Evolutionary conservation across 371 early-diverging fungal genomes (phyloP).

Genomic region (Syncephalis fuscata): DNA sequence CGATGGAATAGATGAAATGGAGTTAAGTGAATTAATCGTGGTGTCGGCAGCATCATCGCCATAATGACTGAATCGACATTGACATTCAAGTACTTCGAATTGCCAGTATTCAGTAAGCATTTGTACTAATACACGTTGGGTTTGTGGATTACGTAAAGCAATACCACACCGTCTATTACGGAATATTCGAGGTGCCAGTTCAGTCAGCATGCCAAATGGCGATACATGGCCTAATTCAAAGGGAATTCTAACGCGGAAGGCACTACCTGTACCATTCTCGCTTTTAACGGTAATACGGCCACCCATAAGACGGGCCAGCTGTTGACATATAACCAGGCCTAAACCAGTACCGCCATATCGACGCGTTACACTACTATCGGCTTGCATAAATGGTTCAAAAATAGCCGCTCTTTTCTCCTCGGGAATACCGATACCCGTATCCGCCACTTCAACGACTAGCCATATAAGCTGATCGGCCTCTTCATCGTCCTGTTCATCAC

Average conservation of each 20-base stretch:
- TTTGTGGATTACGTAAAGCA: no score
- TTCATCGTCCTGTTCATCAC: no score
- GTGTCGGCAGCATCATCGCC: no score
- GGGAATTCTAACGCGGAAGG: slow-evolving; percentile 17
- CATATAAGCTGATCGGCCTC: slow-evolving; percentile 8
- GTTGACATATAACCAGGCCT: slow-evolving; percentile 32
- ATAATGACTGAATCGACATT: no score
- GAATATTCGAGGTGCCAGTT: no score
- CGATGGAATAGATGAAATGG: no score
- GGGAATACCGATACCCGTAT: slow-evolving; percentile 43
- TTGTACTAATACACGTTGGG: no score
- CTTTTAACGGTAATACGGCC: slow-evolving; percentile 22
- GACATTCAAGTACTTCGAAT: no score
- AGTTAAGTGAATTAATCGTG: no score
- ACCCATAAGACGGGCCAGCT: slow-evolving; percentile 33
- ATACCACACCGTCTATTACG: no score
- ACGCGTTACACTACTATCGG: slow-evolving; percentile 33
- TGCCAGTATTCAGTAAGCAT: no score
- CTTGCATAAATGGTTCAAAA: slow-evolving; percentile 44
- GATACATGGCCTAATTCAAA: slow-evolving; percentile 1
- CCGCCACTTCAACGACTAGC: slow-evolving; percentile 21
- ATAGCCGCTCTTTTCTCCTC: slow-evolving; percentile 25
- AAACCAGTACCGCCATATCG: slow-evolving; percentile 31
- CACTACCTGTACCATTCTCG: slow-evolving; percentile 15
- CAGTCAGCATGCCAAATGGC: no score